These are phyloP conservation scores for Raphanus raphanistrum DNA, from an alignment of 345 rosid species.

Conservation along the genomic window DNA sequence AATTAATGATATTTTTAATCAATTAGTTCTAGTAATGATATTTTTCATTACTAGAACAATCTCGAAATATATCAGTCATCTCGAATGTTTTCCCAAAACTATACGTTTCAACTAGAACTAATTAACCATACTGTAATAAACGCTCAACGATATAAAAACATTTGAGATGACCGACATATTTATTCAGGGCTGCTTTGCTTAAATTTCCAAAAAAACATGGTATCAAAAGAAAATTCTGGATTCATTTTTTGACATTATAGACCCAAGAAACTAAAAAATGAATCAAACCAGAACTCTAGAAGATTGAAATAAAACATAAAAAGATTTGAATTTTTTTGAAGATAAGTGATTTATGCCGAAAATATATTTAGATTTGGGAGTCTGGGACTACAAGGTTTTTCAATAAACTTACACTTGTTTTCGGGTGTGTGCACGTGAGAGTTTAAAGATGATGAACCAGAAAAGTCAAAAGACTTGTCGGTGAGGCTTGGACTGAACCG, in stretches of 20 bases:
- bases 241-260: not conserved
- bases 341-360: not conserved
- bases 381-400: not conserved
- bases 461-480: conserved; percentile 1
- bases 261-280: not conserved
- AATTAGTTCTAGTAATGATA: too few relatives aligned
- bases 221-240: not conserved
- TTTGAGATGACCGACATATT: too few relatives aligned
- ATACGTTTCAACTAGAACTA: too few relatives aligned
- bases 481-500: not conserved
- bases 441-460: not conserved
- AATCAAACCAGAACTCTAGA: not conserved
- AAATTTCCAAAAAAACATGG: too few relatives aligned
- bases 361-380: not conserved
- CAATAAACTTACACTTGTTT: not conserved
- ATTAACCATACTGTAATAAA: too few relatives aligned
- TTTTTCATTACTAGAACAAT: too few relatives aligned
- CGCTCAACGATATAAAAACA: too few relatives aligned
- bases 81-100: too few relatives aligned
- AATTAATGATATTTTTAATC: too few relatives aligned
- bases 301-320: not conserved
- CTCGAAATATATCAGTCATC: too few relatives aligned
- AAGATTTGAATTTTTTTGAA: not conserved
- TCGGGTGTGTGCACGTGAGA: not conserved
- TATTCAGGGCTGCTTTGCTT: too few relatives aligned